These are phyloP conservation scores for Isatis lusitanica DNA, from an alignment of 441 rosid genomes.

Conservation along the genomic window DNA sequence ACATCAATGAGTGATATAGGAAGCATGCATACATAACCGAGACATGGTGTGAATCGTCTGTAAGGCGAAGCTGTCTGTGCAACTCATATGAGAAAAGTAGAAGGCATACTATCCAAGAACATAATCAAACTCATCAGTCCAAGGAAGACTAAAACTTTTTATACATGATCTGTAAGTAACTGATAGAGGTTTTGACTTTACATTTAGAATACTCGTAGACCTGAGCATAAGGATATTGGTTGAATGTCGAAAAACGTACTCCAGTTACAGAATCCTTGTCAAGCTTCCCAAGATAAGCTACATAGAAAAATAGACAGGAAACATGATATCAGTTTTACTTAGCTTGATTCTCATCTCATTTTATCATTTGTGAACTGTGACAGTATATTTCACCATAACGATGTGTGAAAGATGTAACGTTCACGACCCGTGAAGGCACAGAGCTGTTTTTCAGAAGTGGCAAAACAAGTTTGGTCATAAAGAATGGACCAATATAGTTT, in stretches of 20 bases:
- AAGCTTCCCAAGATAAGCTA: constrained; percentile 49
- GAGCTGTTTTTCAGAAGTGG: constrained; percentile 76
- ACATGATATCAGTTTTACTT: not conserved
- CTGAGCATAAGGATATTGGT: constrained; percentile 57
- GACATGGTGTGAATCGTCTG: constrained; percentile 47
- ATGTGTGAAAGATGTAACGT: constrained; percentile 85
- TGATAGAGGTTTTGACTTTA: constrained; percentile 35
- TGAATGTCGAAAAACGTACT: constrained; percentile 42
- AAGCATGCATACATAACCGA: constrained; percentile 72
- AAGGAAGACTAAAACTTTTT: constrained; percentile 13
- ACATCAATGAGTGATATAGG: not conserved
- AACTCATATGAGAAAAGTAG: constrained; percentile 78
- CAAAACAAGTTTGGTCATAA: constrained; percentile 61
- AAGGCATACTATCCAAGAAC: constrained; percentile 56
- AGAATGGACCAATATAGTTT: constrained; percentile 77
- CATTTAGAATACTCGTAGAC: constrained; percentile 77
- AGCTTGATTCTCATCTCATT: not conserved
- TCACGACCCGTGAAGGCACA: constrained; percentile 76
- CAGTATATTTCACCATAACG: constrained; percentile 47
- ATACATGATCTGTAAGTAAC: not conserved
- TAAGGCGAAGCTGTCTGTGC: constrained; percentile 53
- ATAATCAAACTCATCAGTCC: constrained; percentile 18
- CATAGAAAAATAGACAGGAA: not conserved
- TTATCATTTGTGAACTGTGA: not conserved
- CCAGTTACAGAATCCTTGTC: constrained; percentile 65